These are phyloP conservation scores for Picea sitchensis DNA, from an alignment of 75 land plant species.

Conservation along the genomic window DNA sequence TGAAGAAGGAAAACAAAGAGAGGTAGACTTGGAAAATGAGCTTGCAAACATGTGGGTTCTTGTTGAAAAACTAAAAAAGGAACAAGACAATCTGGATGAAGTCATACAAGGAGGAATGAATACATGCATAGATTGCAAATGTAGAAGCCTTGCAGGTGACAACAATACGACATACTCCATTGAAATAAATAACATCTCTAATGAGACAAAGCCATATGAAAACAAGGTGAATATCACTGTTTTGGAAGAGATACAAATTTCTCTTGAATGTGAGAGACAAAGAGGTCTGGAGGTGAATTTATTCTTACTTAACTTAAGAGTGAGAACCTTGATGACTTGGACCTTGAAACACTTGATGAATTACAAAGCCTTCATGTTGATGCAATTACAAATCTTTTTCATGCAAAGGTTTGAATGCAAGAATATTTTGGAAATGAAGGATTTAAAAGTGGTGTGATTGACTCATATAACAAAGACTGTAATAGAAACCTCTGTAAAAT, in stretches of 20 bases:
- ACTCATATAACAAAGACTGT: no score
- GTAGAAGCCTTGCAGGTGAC: constrained; percentile 13
- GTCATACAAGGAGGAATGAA: constrained; percentile 11
- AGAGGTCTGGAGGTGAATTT: constrained; percentile 42
- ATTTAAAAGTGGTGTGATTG: no score
- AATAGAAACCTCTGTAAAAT: no score
- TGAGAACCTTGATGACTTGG: no score
- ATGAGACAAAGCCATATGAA: not conserved
- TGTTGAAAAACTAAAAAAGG: constrained; percentile 49
- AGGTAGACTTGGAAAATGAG: constrained; percentile 65
- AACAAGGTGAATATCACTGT: not conserved
- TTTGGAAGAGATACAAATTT: constrained; percentile 31
- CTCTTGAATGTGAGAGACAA: constrained; percentile 44
- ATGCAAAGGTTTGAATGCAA: no score
- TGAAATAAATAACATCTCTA: not conserved
- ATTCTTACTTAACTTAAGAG: constrained; percentile 52
- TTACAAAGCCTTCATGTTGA: no score
- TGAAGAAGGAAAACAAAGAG: constrained; percentile 50
- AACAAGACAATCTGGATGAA: constrained; percentile 13
- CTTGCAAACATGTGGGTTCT: constrained; percentile 80
- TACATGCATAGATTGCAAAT: not conserved
- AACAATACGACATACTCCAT: constrained; percentile 9
- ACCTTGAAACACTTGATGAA: no score
- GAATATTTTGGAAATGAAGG: no score
- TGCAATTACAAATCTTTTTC: no score